Evolutionary conservation across 306 rosid genomes (phyloP).

Genomic region (Quercus variabilis): DNA sequence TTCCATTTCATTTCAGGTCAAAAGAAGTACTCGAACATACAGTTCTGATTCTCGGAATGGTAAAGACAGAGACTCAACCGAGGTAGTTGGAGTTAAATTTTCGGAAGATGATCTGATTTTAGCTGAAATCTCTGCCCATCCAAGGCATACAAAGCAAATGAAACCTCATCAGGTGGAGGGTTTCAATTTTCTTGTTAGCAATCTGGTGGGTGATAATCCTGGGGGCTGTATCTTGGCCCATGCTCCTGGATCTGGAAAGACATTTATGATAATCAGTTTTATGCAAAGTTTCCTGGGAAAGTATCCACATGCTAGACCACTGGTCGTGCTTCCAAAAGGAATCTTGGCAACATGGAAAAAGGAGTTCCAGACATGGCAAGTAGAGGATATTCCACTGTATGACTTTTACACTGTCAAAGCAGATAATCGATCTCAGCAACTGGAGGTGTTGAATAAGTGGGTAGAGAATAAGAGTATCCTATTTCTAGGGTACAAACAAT

Average conservation of each 20-base stretch:
- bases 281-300: slow-evolving; percentile 91
- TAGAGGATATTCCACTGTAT: slow-evolving; percentile 75
- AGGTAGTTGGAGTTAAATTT: slow-evolving; percentile 43
- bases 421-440: slow-evolving; percentile 65
- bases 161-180: slow-evolving; percentile 92
- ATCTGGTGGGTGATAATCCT: slow-evolving; percentile 73
- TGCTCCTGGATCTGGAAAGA: slow-evolving; percentile 97
- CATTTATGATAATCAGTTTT: slow-evolving; percentile 96
- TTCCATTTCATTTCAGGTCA: slow-evolving; percentile 46
- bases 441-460: slow-evolving; percentile 76
- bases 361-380: slow-evolving; percentile 90
- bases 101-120: slow-evolving; percentile 43
- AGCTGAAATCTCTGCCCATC: slow-evolving; percentile 69
- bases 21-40: slow-evolving; percentile 73
- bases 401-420: slow-evolving; percentile 81
- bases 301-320: slow-evolving; percentile 82
- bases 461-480: slow-evolving; percentile 68
- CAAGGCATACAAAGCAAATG: slow-evolving; percentile 83
- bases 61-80: slow-evolving; percentile 40
- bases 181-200: slow-evolving; percentile 81
- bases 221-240: slow-evolving; percentile 97
- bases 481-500: slow-evolving; percentile 89
- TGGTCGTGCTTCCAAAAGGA: slow-evolving; percentile 96
- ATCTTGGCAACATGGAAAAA: slow-evolving; percentile 85
- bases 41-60: slow-evolving; percentile 50